Conservation (phyloP, 371 early-diverging fungal genomes). For the Lichtheimia ramosa region DNA sequence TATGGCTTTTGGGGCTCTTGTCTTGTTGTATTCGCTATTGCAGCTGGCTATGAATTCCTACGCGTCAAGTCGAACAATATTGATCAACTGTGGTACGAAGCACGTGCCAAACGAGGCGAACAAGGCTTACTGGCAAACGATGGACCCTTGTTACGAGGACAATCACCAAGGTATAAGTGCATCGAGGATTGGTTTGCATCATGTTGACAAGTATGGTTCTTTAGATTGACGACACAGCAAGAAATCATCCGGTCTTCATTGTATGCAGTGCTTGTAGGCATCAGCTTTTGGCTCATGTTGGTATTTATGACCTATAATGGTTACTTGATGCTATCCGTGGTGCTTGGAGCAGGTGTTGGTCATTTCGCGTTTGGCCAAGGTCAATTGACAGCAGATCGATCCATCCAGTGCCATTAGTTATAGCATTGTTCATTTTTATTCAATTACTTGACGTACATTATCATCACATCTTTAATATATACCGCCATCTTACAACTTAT, state of each 20-base stretch:
- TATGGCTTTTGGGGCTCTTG: slow-evolving; percentile 57
- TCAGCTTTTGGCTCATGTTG: slow-evolving; percentile 80
- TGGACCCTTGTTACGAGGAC: too few relatives aligned
- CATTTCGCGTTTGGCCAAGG: slow-evolving; percentile 61
- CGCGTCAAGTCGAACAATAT: slow-evolving; percentile 52
- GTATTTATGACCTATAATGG: slow-evolving; percentile 89
- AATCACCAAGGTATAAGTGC: too few relatives aligned
- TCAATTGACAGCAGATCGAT: slow-evolving; percentile 21
- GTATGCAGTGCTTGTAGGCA: slow-evolving; percentile 66
- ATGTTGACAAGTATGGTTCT: too few relatives aligned
- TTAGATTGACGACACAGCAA: slow-evolving; percentile 11
- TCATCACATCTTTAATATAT: too few relatives aligned
- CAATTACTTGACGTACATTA: too few relatives aligned
- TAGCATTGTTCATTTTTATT: too few relatives aligned
- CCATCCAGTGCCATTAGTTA: slow-evolving; percentile 45
- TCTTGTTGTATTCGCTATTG: slow-evolving; percentile 55
- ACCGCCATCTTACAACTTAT: too few relatives aligned
- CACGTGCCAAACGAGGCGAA: background rate
- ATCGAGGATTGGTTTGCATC: too few relatives aligned
- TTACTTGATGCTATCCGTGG: slow-evolving; percentile 69
- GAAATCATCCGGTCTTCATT: slow-evolving; percentile 58
- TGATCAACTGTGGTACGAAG: slow-evolving; percentile 41
- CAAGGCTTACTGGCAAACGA: too few relatives aligned
- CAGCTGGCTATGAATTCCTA: slow-evolving; percentile 63
- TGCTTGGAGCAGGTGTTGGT: slow-evolving; percentile 74